Conservation (phyloP, 2,329 filamentous ascomycete species). For the Fusarium sp. region DNA sequence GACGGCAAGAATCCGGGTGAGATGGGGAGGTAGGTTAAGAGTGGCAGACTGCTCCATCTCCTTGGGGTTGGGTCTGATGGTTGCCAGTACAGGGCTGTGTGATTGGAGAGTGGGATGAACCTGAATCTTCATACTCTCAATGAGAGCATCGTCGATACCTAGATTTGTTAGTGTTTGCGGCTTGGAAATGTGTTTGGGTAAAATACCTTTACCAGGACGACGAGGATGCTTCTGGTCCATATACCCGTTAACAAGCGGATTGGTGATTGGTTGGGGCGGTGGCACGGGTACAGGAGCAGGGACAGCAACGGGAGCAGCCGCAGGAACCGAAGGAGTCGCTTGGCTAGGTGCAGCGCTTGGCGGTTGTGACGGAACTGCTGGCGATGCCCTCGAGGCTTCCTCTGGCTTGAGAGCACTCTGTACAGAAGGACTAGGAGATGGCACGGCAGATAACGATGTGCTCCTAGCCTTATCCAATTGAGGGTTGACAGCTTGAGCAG, state of each 20-base stretch:
- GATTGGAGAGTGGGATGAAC: constrained; percentile 75
- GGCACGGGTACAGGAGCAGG: constrained; percentile 31
- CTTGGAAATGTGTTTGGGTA: no score
- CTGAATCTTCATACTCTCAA: constrained; percentile 72
- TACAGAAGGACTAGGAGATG: constrained; percentile 59
- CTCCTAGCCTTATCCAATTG: constrained; percentile 55
- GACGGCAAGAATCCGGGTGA: constrained; percentile 77
- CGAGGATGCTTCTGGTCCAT: constrained; percentile 53
- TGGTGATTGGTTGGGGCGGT: constrained; percentile 41
- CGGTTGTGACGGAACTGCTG: constrained; percentile 37
- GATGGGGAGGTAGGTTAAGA: constrained; percentile 72
- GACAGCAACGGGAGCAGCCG: neutral
- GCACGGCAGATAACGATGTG: constrained; percentile 49
- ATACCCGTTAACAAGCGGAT: constrained; percentile 46
- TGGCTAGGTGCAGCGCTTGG: constrained; percentile 32
- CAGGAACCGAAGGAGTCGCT: constrained; percentile 1
- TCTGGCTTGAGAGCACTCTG: constrained; percentile 51
- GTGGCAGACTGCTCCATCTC: constrained; percentile 78
- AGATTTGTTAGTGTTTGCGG: constrained; percentile 35
- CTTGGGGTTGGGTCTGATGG: constrained; percentile 72
- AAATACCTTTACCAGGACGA: constrained; percentile 55
- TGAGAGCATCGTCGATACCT: constrained; percentile 70
- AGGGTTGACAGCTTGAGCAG: constrained; percentile 23
- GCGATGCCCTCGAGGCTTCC: constrained; percentile 45
- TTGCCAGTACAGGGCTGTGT: constrained; percentile 69